Conservation (phyloP, 2,329 filamentous ascomycete genomes). For the Neonectria coccinea region DNA sequence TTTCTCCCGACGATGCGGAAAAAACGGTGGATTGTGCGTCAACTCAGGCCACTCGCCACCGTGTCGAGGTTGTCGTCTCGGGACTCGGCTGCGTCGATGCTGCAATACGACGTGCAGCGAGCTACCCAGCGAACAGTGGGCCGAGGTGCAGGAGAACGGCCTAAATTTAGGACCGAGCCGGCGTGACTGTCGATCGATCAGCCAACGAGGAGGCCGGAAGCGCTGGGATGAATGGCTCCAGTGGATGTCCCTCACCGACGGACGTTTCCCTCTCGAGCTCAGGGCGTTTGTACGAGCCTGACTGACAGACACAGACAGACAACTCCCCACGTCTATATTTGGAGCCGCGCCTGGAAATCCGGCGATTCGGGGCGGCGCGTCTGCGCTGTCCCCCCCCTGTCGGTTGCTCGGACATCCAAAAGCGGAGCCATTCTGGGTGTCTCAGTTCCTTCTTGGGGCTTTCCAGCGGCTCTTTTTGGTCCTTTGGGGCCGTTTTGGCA, state of each 20-base stretch:
- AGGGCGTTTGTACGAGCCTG: not conserved
- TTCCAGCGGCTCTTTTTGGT: not conserved
- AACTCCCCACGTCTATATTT: not conserved
- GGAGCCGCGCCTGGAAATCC: not conserved
- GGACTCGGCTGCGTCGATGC: not conserved
- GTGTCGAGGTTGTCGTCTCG: not conserved
- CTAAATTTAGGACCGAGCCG: slow-evolving; percentile 1
- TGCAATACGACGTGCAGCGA: slow-evolving; percentile 8
- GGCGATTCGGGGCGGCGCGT: not conserved
- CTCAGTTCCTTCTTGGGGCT: not conserved
- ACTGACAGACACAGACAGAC: too few species aligned
- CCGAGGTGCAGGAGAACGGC: not conserved
- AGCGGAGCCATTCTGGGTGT: not conserved
- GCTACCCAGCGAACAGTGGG: slow-evolving; percentile 3
- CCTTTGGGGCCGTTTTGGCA: not conserved
- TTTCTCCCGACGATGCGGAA: too few species aligned
- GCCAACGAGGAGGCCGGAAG: not conserved
- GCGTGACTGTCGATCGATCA: not conserved
- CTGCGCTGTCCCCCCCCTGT: not conserved
- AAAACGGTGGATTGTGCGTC: not conserved
- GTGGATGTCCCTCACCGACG: slow-evolving; percentile 1
- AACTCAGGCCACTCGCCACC: not conserved
- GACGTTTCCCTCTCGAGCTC: not conserved
- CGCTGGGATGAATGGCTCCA: not conserved
- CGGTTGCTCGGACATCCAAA: slow-evolving; percentile 1